Base-by-base conservation (phyloP, 2,329 filamentous ascomycete genomes). In the Ceratocystis harringtonii region DNA sequence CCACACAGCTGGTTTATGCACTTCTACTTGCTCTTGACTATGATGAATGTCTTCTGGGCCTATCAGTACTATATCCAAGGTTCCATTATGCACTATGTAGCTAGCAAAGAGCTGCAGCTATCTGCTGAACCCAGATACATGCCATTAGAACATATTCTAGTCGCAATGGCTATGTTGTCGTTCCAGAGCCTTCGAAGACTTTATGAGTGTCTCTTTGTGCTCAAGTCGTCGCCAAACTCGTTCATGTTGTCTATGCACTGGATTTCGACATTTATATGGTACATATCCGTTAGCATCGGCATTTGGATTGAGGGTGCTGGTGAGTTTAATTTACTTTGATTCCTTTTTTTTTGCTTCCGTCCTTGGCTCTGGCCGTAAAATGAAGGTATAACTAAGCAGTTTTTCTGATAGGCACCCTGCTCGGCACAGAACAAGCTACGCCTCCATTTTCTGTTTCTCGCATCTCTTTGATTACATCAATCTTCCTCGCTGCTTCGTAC, bases 1-100 rank as follows among this genome's bases (percentile, higher is more conserved):
- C 91, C 92, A 25, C 94, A 97, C 76, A 82, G 82, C 68, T 97
- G 89, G 85, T 97, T 97, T 74, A 81, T 80, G 55, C 88, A 94
- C 70, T 97, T 96, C 76, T 97, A 99, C 74, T 72, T 88, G 64
- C 73, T 85, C 44, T 92, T 89, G 2, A 76, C 91, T 3, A 72
- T 77, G 1, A 85, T 83, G 67, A 92, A 89, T 0, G 71, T 84
- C 3, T 88, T 92, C 73, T 96, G 92, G 90, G 82, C 80, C 0
- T 74, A 76, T 69, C 86, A 92, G 73, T 81, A 88, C 64, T 69
- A 82, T 28, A 75, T 71, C 30, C 74, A 77, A 67, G 88, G 88
- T 1, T 68, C 71, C 0, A 70, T 82, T 19, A 80, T 90, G 72
- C 73, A 74, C 32, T 71, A 73, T 17, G 71, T 84, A 74, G 73